Percentiles rank a stretch among this genome's conserved stretches.
phyloP scores from a whole-genome alignment of 1,139 yeast genomes.

The Oligophagozyma castellii region DNA sequence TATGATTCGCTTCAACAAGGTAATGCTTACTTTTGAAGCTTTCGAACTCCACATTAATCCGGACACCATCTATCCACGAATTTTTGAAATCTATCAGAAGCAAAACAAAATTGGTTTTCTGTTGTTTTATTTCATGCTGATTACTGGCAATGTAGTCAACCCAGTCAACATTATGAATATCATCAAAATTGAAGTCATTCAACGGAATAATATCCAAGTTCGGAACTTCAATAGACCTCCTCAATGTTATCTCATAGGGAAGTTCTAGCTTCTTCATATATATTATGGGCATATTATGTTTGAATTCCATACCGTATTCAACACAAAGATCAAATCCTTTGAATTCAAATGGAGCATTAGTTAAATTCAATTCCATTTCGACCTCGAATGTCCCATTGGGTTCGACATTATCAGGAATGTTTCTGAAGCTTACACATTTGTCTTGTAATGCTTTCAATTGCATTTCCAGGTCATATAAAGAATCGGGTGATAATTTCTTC shows the following conservation, averaged over 20 bases:
- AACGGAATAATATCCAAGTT: constrained; percentile 20
- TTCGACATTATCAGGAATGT: constrained; percentile 11
- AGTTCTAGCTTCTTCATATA: constrained; percentile 15
- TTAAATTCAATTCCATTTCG: constrained; percentile 33
- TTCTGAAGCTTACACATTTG: constrained; percentile 10
- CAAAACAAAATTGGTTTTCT: constrained; percentile 13
- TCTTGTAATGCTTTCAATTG: constrained; percentile 15
- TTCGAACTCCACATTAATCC: constrained; percentile 11
- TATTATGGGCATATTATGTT: constrained; percentile 12
- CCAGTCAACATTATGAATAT: constrained; percentile 13
- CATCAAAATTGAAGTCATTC: constrained; percentile 9
- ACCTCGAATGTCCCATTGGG: constrained; percentile 25
- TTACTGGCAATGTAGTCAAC: constrained; percentile 8
- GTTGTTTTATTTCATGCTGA: constrained; percentile 4
- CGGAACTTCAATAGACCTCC: constrained; percentile 23
- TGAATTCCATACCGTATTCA: constrained; percentile 18
- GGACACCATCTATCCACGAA: constrained; percentile 21
- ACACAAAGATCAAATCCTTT: constrained; percentile 15
- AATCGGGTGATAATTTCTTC: constrained; percentile 19
- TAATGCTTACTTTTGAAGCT: constrained; percentile 13
- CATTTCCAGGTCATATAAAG: constrained; percentile 15
- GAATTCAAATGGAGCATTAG: constrained; percentile 25
- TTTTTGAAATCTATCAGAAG: constrained; percentile 22
- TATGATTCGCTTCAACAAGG: constrained; percentile 26
- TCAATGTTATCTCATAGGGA: constrained; percentile 25